Evolutionary conservation across 768 basidiomycete genomes (phyloP).

Genomic region (Rickenella mellea): DNA sequence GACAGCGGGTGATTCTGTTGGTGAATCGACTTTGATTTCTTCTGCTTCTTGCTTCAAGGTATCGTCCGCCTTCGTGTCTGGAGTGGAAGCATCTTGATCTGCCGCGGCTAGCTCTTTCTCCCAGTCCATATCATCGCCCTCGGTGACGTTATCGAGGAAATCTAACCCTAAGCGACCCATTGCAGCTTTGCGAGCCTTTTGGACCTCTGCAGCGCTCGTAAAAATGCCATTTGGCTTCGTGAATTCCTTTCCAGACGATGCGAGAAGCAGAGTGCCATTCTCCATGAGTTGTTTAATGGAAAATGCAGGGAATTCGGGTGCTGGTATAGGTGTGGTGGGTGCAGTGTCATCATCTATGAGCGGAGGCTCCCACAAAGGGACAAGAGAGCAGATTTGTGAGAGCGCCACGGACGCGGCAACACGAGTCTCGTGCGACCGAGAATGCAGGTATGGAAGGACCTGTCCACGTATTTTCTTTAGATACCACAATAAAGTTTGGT

Average conservation of each 20-base stretch:
- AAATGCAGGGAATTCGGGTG: conserved; percentile 63
- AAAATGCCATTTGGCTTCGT: conserved; percentile 62
- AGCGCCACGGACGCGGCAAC: conserved; percentile 83
- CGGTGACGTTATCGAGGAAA: conserved; percentile 67
- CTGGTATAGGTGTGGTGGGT: conserved; percentile 18
- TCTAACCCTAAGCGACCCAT: conserved; percentile 83
- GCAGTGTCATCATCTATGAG: conserved; percentile 23
- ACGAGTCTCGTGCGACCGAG: conserved; percentile 87
- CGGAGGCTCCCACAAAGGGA: conserved; percentile 70
- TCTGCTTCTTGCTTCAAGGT: conserved; percentile 1
- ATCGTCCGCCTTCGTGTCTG: conserved; percentile 34
- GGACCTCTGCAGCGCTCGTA: conserved; percentile 69
- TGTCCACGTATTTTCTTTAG: conserved; percentile 19
- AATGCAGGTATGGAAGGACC: conserved; percentile 87
- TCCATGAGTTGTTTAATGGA: conserved; percentile 68
- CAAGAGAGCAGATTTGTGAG: conserved; percentile 75
- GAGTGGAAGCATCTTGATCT: conserved; percentile 37
- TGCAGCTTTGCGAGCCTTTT: conserved; percentile 80
- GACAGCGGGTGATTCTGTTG: conserved; percentile 5
- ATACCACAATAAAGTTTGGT: neutral
- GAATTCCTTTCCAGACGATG: conserved; percentile 93
- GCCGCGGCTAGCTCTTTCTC: conserved; percentile 72
- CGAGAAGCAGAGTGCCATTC: conserved; percentile 72
- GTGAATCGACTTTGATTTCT: neutral
- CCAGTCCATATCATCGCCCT: conserved; percentile 71